Conservation (phyloP, 257 asterid genomes). For the Fraxinus americana region DNA sequence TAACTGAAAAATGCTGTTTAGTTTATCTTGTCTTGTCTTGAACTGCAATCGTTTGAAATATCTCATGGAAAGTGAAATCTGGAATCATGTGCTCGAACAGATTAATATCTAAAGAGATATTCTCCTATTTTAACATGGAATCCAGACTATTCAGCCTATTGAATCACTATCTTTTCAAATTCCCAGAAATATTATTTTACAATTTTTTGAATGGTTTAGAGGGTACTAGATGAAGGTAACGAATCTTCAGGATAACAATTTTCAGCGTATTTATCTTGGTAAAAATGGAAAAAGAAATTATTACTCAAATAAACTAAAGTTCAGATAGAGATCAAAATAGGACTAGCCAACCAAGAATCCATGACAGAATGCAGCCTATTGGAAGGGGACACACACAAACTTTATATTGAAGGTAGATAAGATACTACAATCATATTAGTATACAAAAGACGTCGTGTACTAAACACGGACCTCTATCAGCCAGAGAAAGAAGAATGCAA, state of each 20-base stretch:
- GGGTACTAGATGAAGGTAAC: background rate
- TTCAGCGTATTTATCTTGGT: too few relatives aligned
- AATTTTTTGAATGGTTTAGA: background rate
- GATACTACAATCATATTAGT: background rate
- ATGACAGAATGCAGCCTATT: background rate
- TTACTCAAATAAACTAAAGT: background rate
- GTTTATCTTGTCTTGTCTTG: background rate
- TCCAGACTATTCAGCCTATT: background rate
- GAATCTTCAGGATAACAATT: background rate
- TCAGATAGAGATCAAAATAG: background rate
- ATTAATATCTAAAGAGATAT: background rate
- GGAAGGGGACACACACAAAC: background rate
- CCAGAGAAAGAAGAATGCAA: background rate
- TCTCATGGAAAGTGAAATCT: too few relatives aligned
- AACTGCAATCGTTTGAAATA: background rate
- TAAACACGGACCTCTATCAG: too few relatives aligned
- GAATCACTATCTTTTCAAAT: background rate
- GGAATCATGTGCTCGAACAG: background rate
- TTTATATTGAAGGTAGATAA: background rate
- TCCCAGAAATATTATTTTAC: background rate
- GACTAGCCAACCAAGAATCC: background rate
- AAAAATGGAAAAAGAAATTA: too few relatives aligned
- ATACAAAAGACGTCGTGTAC: background rate
- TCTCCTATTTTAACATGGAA: background rate
- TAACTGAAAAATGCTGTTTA: too few relatives aligned